Base-by-base conservation (phyloP, 73 alveolate genomes). In the Paramecium primaurelia region DNA sequence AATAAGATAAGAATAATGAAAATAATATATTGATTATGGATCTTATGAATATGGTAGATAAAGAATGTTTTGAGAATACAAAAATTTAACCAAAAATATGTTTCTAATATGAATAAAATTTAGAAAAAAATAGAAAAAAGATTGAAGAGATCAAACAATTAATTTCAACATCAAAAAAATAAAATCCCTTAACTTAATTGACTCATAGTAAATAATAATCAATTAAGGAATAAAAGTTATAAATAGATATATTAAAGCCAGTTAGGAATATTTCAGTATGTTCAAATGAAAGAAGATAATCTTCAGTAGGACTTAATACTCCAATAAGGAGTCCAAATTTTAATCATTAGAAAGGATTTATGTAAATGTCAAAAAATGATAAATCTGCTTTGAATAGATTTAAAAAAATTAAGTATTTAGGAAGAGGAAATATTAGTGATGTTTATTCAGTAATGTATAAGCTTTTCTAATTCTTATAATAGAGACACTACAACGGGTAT, bases 381-480 rank as follows among this genome's bases (percentile, higher is more conserved):
- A 73, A 73, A 38, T 73, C 87, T 0, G n/a, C 68, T 9, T 40
- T 73, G 2, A 12, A 73, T 45, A 42, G 91, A 80, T 80, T 80
- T 25, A 80, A 49, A 47, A 80, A 80, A 22, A 42, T 80, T 2
- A 80, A 80, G 22, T 80, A 45, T 80, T 26, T 80, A 10, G 91
- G 91, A 44, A 80, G 58, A 25, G 91, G 91, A 9, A 20, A 80
- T 20, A 20, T 80, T 9, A 80, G 91, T 49, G 91, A 80, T 80
- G 75, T 42, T 80, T 80, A 80, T 49, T 80, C 73, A 80, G 91
- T 80, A 12, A 42, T 26, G 60, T 75, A 75, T 11, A 14, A 16
- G 3, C 8, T 11, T 16, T 10, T 3, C 1, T n/a, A 37, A 4
- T 12, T 38, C 11, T 18, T 4, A 18, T 0, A 54, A 18, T 75